Percentiles rank a stretch among this genome's conserved stretches.
These are phyloP conservation scores for Zalerion maritima DNA, from an alignment of 495 filamentous ascomycete genomes.

Conservation along the genomic window DNA sequence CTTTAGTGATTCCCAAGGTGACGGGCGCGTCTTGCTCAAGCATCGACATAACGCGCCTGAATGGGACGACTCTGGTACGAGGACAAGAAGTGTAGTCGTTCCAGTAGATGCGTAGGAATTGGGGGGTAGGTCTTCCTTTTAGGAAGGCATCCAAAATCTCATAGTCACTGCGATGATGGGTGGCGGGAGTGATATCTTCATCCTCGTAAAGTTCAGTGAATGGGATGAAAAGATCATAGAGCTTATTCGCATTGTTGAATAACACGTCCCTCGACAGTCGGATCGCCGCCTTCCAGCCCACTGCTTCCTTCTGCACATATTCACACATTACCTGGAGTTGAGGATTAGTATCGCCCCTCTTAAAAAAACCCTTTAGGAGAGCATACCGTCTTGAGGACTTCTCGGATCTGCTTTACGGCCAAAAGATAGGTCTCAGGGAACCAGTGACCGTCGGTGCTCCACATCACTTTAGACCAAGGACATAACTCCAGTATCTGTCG, in stretches of 20 bases:
- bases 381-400: constrained; percentile 50
- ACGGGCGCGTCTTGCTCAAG: constrained; percentile 34
- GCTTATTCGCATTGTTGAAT: constrained; percentile 54
- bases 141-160: too few species aligned
- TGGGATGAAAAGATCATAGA: constrained; percentile 37
- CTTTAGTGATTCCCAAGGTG: constrained; percentile 39
- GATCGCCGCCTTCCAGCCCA: constrained; percentile 41
- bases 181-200: too few species aligned
- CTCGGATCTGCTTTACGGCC: constrained; percentile 63
- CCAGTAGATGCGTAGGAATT: constrained; percentile 61
- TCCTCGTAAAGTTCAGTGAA: too few species aligned
- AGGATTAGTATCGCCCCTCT: too few species aligned
- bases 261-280: constrained; percentile 44
- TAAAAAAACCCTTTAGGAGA: background rate
- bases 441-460: constrained; percentile 75
- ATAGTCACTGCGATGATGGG: too few species aligned
- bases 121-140: too few species aligned
- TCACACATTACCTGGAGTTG: constrained; percentile 41
- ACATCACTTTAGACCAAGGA: constrained; percentile 63
- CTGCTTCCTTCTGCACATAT: constrained; percentile 44
- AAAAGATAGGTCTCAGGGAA: constrained; percentile 76
- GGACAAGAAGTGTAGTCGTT: constrained; percentile 60
- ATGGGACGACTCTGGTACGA: constrained; percentile 56
- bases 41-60: constrained; percentile 46
- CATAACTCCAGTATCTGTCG: constrained; percentile 63